phyloP scores from a whole-genome alignment of 352 stramenopile species.

The Elongisporangium anandrum region DNA sequence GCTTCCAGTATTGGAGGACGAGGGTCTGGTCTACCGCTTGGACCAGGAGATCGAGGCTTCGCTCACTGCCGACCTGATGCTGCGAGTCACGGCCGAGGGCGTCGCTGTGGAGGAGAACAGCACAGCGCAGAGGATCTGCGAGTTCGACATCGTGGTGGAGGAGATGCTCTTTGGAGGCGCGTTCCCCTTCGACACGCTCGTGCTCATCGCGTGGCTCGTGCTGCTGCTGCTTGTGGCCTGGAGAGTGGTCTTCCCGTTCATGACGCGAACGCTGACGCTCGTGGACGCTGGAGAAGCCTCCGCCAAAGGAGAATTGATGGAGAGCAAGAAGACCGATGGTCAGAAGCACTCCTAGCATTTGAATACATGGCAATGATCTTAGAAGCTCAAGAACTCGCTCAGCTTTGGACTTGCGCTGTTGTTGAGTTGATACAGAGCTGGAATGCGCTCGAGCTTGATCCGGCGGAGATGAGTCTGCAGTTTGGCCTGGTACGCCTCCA shows the following conservation, averaged over 20 bases:
- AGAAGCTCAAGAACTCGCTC: constrained; percentile 19
- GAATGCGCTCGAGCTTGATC: constrained; percentile 65
- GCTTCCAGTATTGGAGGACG: constrained; percentile 27
- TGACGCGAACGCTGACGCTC: constrained; percentile 50
- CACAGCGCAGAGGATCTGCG: constrained; percentile 29
- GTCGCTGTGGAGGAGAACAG: constrained; percentile 32
- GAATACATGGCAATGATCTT: not conserved
- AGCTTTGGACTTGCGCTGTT: constrained; percentile 11
- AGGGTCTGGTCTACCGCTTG: constrained; percentile 22
- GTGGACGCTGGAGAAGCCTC: not conserved
- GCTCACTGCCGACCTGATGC: constrained; percentile 35
- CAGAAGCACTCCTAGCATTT: not conserved
- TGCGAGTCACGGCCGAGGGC: constrained; percentile 48
- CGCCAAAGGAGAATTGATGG: not conserved
- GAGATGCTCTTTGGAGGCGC: constrained; percentile 49
- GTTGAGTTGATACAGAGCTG: constrained; percentile 11
- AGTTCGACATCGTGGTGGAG: constrained; percentile 75
- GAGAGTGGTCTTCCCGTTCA: constrained; percentile 36
- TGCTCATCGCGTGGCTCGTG: constrained; percentile 52
- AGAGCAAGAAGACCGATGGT: not conserved
- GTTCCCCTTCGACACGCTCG: constrained; percentile 47
- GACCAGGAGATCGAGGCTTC: constrained; percentile 7
- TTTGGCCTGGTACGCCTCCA: constrained; percentile 34
- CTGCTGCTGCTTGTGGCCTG: constrained; percentile 28
- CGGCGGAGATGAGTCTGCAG: constrained; percentile 44